A percentile compares a stretch with the other conserved stretches of the same genome.
These are phyloP conservation scores for Besnoitia besnoiti DNA, from an alignment of 169 alveolate genomes.

Conservation along the genomic window DNA sequence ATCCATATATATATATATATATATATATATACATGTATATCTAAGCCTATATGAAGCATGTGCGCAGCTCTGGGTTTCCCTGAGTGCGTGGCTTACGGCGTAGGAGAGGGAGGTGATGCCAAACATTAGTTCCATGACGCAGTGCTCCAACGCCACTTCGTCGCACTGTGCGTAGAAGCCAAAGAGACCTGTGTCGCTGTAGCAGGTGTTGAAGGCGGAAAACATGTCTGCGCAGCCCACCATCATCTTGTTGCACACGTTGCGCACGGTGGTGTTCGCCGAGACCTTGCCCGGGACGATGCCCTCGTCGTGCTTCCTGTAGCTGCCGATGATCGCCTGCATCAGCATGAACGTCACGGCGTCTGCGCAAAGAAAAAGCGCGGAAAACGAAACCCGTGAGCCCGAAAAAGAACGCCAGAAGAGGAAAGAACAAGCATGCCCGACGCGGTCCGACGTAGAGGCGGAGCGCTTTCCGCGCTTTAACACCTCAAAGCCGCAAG, in stretches of 20 bases:
- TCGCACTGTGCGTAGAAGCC: conserved; percentile 87
- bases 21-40: background rate
- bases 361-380: conserved; percentile 62
- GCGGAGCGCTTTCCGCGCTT: too few species aligned
- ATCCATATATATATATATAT: background rate
- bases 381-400: background rate
- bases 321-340: conserved; percentile 93
- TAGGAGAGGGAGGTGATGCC: conserved; percentile 84
- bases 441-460: too few species aligned
- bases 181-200: conserved; percentile 94
- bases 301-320: conserved; percentile 83
- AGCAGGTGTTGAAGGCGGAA: conserved; percentile 88
- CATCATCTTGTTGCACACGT: conserved; percentile 82
- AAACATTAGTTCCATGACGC: conserved; percentile 80
- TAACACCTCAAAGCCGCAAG: too few species aligned
- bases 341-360: conserved; percentile 91
- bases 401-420: background rate
- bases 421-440: background rate
- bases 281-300: conserved; percentile 77
- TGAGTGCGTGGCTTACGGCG: conserved; percentile 4
- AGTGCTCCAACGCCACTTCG: conserved; percentile 87
- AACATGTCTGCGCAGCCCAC: conserved; percentile 86
- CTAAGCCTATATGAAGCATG: background rate
- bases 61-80: background rate
- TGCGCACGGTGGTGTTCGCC: conserved; percentile 82